Conservation (phyloP, 805 yeast species). For the Wickerhamomyces rabaulensis region DNA sequence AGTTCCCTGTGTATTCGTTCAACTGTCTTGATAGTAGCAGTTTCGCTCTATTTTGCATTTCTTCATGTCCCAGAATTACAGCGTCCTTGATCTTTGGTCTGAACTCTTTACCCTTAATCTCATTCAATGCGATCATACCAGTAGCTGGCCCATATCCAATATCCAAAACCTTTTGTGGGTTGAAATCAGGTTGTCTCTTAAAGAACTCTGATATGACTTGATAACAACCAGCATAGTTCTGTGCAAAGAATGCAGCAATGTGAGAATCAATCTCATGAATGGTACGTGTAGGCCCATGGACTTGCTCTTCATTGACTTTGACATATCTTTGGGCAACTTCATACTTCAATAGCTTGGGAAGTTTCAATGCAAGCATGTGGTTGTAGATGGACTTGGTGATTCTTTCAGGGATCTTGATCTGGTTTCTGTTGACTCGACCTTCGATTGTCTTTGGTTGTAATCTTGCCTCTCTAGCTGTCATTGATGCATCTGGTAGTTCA, state of each 20-base stretch:
- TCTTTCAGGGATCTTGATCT: conserved; percentile 48
- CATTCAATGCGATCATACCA: conserved; percentile 85
- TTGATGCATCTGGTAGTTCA: conserved; percentile 4
- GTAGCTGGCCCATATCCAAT: conserved; percentile 90
- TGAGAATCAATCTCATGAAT: conserved; percentile 69
- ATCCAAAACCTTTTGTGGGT: conserved; percentile 66
- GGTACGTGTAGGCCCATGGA: conserved; percentile 43
- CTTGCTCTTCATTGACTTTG: conserved; percentile 43
- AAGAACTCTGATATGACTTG: conserved; percentile 66
- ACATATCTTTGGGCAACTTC: conserved; percentile 54
- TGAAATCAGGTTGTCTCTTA: conserved; percentile 51
- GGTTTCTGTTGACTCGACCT: conserved; percentile 48
- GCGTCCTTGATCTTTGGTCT: conserved; percentile 62
- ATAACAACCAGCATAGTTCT: conserved; percentile 66
- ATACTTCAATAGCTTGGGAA: conserved; percentile 60
- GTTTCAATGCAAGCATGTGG: conserved; percentile 52
- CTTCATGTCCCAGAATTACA: conserved; percentile 61
- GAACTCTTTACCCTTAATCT: conserved; percentile 64
- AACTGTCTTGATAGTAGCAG: conserved; percentile 66
- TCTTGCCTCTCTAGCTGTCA: conserved; percentile 31
- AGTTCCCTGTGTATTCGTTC: conserved; percentile 36
- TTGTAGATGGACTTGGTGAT: conserved; percentile 57
- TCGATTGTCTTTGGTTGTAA: conserved; percentile 50
- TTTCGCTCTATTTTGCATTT: conserved; percentile 80
- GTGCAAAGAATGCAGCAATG: conserved; percentile 74